Base-by-base conservation (phyloP, 352 stramenopile species). In the Pythium phragmitis region DNA sequence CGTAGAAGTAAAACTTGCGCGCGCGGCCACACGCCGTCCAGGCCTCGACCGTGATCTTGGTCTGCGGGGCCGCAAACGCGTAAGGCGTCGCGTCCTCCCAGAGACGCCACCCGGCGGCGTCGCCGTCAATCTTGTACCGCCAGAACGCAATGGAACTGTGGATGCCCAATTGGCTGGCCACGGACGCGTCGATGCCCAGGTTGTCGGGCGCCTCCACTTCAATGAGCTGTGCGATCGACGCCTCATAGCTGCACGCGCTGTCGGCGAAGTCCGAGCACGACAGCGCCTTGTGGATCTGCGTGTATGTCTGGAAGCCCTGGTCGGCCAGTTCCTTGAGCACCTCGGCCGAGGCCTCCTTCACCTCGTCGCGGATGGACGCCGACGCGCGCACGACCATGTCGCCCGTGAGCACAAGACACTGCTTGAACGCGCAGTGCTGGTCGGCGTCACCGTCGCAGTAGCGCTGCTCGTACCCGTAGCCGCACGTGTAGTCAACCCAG, bases 401-500 rank as follows among this genome's bases (percentile, higher is more conserved):
- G 12, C 80, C 80, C 43, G 76, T 72, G 34, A 87, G 65, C 3
- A 74, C 64, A 3, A 93, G 66, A 37, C 84, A 93, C 51, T 93
- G 84, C 46, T 78, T 60, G 23, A 87, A 70, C 1, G 39, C 21
- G 52, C 82, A 89, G 1, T 37, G 63, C 36, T 80, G 47, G 37
- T 43, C 47, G 0, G 57, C 51, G 37, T 76, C 63, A 9, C 82
- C 80, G 0, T 75, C 62, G 13, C 80, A 89, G 4, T 49, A 56
- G 17, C 69, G 57, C 0, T 69, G 54, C 17, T 85, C 80, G 36
- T 82, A 85, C 45, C 81, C 72, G 19, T 63, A 72, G 26, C 68
- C 69, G 45, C 84, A 93, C 42, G 68, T 76, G 68, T 87, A 93
- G 61, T 89, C 71, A n/a, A 69, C 73, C 80, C 79, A 91, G 47